These are phyloP conservation scores for Novymonas esmeraldas DNA, from an alignment of 208 protist species.

Conservation along the genomic window DNA sequence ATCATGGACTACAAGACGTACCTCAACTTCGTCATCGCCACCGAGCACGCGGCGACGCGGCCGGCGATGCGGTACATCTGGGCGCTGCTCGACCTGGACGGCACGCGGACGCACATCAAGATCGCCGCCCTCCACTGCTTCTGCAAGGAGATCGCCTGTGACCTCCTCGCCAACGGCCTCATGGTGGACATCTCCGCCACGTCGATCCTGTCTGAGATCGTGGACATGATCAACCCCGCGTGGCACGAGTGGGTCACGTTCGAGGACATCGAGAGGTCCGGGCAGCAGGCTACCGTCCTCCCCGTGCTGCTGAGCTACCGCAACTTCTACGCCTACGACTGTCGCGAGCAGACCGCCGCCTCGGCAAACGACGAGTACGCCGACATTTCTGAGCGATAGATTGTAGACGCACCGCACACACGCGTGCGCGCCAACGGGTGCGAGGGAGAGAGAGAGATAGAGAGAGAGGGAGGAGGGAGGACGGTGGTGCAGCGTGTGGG, in stretches of 20 bases:
- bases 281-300: constrained; percentile 83
- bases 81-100: constrained; percentile 81
- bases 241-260: constrained; percentile 86
- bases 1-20: constrained; percentile 94
- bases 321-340: constrained; percentile 92
- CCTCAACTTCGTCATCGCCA: constrained; percentile 93
- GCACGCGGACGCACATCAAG: constrained; percentile 59
- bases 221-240: constrained; percentile 92
- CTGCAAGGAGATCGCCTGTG: constrained; percentile 81
- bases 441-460: too few species aligned
- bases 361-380: constrained; percentile 77
- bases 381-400: constrained; percentile 25
- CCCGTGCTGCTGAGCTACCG: constrained; percentile 85
- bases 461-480: not conserved
- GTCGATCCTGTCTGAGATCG: constrained; percentile 85
- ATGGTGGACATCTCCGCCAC: constrained; percentile 83
- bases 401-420: not conserved
- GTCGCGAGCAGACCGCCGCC: constrained; percentile 84
- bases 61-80: constrained; percentile 90
- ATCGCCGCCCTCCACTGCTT: constrained; percentile 78
- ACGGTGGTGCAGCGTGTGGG: too few species aligned
- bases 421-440: not conserved
- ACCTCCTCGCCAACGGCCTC: constrained; percentile 72
- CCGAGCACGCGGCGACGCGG: constrained; percentile 80
- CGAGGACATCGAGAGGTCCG: constrained; percentile 75